A percentile compares a stretch with the other conserved stretches of the same genome.
phyloP scores from a whole-genome alignment of 1,139 yeast genomes.

The Schwanniomyces etchellsii region DNA sequence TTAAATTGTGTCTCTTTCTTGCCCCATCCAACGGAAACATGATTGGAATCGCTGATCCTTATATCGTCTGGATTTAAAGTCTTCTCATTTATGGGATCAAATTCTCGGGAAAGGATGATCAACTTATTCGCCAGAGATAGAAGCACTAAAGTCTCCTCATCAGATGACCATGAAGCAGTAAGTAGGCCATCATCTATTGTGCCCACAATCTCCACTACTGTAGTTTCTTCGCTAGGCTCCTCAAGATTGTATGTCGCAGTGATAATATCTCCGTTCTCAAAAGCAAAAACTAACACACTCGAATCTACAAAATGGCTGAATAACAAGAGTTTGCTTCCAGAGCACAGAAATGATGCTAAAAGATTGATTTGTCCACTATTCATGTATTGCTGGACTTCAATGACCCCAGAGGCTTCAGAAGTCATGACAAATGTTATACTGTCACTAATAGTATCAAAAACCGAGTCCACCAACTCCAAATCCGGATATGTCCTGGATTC shows the following conservation, averaged over 20 bases:
- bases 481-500: constrained; percentile 56
- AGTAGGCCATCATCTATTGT: constrained; percentile 71
- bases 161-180: constrained; percentile 86
- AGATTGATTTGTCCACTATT: constrained; percentile 51
- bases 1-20: constrained; percentile 93
- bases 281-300: constrained; percentile 55
- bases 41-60: constrained; percentile 56
- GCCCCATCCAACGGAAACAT: constrained; percentile 99
- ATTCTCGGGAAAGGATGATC: constrained; percentile 64
- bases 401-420: constrained; percentile 50
- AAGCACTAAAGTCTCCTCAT: constrained; percentile 77
- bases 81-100: constrained; percentile 76
- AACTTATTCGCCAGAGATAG: constrained; percentile 61
- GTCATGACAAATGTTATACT: constrained; percentile 65
- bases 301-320: constrained; percentile 65
- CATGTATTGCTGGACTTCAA: constrained; percentile 49
- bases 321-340: constrained; percentile 27
- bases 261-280: constrained; percentile 65
- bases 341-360: constrained; percentile 52
- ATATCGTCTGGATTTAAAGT: constrained; percentile 58
- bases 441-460: constrained; percentile 74
- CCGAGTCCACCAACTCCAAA: constrained; percentile 49
- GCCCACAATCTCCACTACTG: constrained; percentile 73
- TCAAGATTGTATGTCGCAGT: constrained; percentile 55
- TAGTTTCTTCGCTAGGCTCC: constrained; percentile 44